Evolutionary conservation across 2,329 filamentous ascomycete genomes (phyloP), one percentile per base, ranked within the genome.

Genomic region (Dactylellina parvicollis): DNA sequence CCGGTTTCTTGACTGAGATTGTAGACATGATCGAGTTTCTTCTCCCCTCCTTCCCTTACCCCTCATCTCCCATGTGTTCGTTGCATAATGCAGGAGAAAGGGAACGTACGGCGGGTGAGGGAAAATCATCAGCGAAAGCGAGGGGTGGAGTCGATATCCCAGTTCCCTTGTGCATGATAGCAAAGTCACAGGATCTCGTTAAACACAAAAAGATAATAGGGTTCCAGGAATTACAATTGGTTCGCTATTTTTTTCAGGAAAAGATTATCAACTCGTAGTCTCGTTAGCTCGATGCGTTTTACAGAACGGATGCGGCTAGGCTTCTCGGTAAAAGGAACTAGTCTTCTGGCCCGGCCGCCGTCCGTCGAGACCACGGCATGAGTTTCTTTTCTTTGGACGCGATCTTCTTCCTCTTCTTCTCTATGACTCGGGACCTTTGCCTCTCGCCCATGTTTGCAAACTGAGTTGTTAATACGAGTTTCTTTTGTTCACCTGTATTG

Each of bases 341-440:
- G 52, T 72, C 67, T 34, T 72, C 57, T 65, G 57, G 59, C 3
- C 66, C 66, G 57, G 49, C 44, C 14, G 59, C 67, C 38, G 67
- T 72, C 52, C 67, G 57, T 59, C 67, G 62, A 44, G 67, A 59
- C 67, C 67, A 72, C 44, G 67, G 67, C 67, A 72, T 54, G 14
- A 57, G 50, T 54, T 72, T 96, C 83, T 90, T 90, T 85, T 98
- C 95, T 84, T 90, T 94, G 8, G 87, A 84, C 0, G 91, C 88
- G 59, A 92, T 84, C 89, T 96, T 97, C 89, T 96, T 97, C 81
- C 92, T 84, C 82, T 90, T 88, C 80, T 91, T 86, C 84, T 96
- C 92, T 78, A 98, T 91, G 12, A 89, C 88, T 83, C 89, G 90
- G 75, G 96, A 90, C 71, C 92, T 86, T 81, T 97, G 89, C 80